Evolutionary conservation across 495 filamentous ascomycete genomes (phyloP).

Genomic region (Xylaria acuta): DNA sequence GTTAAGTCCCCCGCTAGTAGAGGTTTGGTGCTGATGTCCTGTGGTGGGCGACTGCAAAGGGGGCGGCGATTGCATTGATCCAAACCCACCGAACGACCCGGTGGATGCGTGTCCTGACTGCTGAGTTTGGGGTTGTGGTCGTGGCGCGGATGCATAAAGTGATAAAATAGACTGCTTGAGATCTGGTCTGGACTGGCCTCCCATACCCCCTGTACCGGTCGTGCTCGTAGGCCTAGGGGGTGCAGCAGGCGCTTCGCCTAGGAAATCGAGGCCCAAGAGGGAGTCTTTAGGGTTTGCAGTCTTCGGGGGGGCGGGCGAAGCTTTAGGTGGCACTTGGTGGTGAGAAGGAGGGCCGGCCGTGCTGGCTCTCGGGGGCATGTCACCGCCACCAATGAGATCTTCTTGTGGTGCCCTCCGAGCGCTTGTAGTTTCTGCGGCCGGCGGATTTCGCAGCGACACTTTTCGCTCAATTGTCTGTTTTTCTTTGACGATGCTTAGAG

Average conservation of each 20-base stretch:
- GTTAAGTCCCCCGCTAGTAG: slow-evolving; percentile 72
- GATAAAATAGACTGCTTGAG: slow-evolving; percentile 97
- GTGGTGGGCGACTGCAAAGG: slow-evolving; percentile 49
- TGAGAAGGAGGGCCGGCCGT: slow-evolving; percentile 67
- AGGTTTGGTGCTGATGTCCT: slow-evolving; percentile 51
- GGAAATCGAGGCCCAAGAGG: slow-evolving; percentile 90
- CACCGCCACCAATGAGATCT: slow-evolving; percentile 59
- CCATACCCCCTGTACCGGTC: slow-evolving; percentile 61
- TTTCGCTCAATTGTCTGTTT: slow-evolving; percentile 60
- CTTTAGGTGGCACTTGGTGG: slow-evolving; percentile 70
- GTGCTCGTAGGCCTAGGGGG: slow-evolving; percentile 77
- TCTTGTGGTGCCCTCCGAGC: slow-evolving; percentile 48
- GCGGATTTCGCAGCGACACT: slow-evolving; percentile 52
- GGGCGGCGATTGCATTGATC: slow-evolving; percentile 59
- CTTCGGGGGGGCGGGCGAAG: slow-evolving; percentile 65
- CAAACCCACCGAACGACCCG: slow-evolving; percentile 63
- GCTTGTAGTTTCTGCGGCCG: slow-evolving; percentile 41
- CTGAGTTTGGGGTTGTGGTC: slow-evolving; percentile 66
- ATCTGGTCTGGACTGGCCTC: slow-evolving; percentile 81
- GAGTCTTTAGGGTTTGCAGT: slow-evolving; percentile 73
- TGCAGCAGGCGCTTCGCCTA: slow-evolving; percentile 71
- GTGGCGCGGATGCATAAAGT: slow-evolving; percentile 85
- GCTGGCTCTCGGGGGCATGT: slow-evolving; percentile 57
- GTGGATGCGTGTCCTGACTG: slow-evolving; percentile 54
- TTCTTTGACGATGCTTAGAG: slow-evolving; percentile 63